A percentile compares a stretch with the other conserved stretches of the same genome.
These are phyloP conservation scores for Ustilago cynodontis DNA, from an alignment of 1,284 basidiomycete genomes.

Conservation along the genomic window DNA sequence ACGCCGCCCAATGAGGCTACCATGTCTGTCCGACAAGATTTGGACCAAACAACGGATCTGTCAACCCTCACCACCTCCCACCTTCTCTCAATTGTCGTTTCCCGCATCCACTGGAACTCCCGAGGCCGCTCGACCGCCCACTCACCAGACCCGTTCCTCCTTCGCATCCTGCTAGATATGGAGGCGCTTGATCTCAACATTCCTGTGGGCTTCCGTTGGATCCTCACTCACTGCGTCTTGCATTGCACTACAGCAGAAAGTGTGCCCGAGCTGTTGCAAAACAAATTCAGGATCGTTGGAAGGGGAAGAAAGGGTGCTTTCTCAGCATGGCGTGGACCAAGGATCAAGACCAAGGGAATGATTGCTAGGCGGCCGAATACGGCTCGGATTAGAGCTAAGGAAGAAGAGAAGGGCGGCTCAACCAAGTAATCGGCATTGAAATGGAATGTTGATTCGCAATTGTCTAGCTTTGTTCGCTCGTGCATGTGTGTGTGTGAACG, in stretches of 20 bases:
- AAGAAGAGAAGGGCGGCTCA: not conserved
- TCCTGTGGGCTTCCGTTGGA: slow-evolving; percentile 39
- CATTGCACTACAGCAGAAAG: not conserved
- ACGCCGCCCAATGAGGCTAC: not conserved
- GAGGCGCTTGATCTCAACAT: slow-evolving; percentile 26
- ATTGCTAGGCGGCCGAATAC: slow-evolving; percentile 22
- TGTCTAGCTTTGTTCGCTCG: not conserved
- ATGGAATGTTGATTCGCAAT: not conserved
- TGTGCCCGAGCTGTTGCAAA: slow-evolving; percentile 9
- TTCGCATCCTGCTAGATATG: slow-evolving; percentile 42
- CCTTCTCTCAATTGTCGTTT: slow-evolving; percentile 8
- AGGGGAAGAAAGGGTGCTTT: slow-evolving; percentile 11
- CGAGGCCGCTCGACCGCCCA: slow-evolving; percentile 27
- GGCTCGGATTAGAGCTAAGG: not conserved
- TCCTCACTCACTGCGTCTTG: slow-evolving; percentile 19
- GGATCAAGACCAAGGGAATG: slow-evolving; percentile 35
- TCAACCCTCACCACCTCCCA: slow-evolving; percentile 1
- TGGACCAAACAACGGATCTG: not conserved
- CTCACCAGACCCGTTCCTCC: slow-evolving; percentile 28
- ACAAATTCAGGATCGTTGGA: not conserved
- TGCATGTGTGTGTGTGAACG: no score
- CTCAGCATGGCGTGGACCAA: slow-evolving; percentile 21
- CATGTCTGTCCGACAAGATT: not conserved
- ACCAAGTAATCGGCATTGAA: not conserved
- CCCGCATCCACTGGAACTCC: slow-evolving; percentile 27